Base-by-base conservation (phyloP, 2,329 filamentous ascomycete species). In the Pezicula neosporulosa region DNA sequence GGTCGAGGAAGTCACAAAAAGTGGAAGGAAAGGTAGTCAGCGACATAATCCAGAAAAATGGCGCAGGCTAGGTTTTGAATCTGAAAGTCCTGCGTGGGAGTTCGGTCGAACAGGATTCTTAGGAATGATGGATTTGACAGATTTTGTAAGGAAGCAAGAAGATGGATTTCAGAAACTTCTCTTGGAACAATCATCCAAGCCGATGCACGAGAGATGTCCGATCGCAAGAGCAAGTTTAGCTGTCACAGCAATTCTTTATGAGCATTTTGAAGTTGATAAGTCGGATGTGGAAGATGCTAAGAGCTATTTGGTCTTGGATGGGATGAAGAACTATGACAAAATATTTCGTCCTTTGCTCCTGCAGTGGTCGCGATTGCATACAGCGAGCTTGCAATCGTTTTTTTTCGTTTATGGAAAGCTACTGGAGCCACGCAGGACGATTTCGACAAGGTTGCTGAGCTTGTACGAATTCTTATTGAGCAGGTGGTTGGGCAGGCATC, bases 91-190 rank as follows among this genome's bases (percentile, higher is more conserved):
- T 3, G 86, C 86, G 0, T 79, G 80, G 61, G 94, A 99, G 61
- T 97, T 99, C 65, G 85, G 90, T 18, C 76, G 82, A 37, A 87
- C 89, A 27, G 94, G 94, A 0, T 97, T 92, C 66, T 71, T 99
- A 49, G 94, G 94, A 27, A 90, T 99, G 82, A 97, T 99, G 92
- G 94, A 99, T 68, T 71, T 99, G 63, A 90, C 91, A 2, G 92
- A 97, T 68, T 99, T 90, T 67, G 90, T 96, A 45, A 83, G 88
- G 63, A 96, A 91, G 66, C 86, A 96, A 65, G 90, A 96, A 67
- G 92, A 97, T 65, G 83, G 84, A 10, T 97, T 96, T 61, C 92
- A 96, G 67, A 97, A 96, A 71, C 77, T 96, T 60, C 73, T 99
- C 15, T 75, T 97, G 35, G 94, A 99, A 70, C 94, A 99, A 70